A percentile compares a stretch with the other conserved stretches of the same genome.
Evolutionary conservation across 2,329 filamentous ascomycete genomes (phyloP).

Genomic region (Neopestalotiopsis clavispora): DNA sequence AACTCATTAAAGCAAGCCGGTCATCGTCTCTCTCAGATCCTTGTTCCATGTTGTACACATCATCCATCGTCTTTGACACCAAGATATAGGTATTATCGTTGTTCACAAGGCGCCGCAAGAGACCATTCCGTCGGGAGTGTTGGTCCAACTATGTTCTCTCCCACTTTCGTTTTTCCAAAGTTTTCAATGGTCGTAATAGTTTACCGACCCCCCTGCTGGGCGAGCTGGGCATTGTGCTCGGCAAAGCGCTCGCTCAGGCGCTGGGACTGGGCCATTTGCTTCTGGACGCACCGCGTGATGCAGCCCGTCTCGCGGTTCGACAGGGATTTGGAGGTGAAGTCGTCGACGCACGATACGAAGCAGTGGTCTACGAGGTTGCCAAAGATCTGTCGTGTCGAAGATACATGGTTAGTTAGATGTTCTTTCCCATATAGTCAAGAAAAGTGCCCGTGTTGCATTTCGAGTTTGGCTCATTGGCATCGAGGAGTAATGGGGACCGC

Average conservation of each 20-base stretch:
- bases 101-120: background rate
- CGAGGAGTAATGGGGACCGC: too few relatives aligned
- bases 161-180: background rate
- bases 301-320: slow-evolving; percentile 88
- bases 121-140: background rate
- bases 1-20: too few relatives aligned
- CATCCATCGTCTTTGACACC: background rate
- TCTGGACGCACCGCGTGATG: slow-evolving; percentile 93
- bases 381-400: slow-evolving; percentile 51
- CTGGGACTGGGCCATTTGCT: slow-evolving; percentile 91
- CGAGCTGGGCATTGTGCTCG: slow-evolving; percentile 68
- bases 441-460: too few relatives aligned
- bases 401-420: slow-evolving; percentile 7
- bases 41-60: background rate
- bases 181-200: slow-evolving; percentile 9
- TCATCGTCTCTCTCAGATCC: background rate
- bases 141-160: background rate
- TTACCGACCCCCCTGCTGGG: slow-evolving; percentile 55
- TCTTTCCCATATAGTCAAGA: too few relatives aligned
- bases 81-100: background rate
- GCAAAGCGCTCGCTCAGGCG: slow-evolving; percentile 90
- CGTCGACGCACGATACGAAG: slow-evolving; percentile 96
- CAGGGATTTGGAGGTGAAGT: slow-evolving; percentile 97
- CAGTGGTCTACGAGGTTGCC: slow-evolving; percentile 80
- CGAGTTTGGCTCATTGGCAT: too few relatives aligned